phyloP scores from a whole-genome alignment of 140 eudicot species.

The Stevia rebaudiana region DNA sequence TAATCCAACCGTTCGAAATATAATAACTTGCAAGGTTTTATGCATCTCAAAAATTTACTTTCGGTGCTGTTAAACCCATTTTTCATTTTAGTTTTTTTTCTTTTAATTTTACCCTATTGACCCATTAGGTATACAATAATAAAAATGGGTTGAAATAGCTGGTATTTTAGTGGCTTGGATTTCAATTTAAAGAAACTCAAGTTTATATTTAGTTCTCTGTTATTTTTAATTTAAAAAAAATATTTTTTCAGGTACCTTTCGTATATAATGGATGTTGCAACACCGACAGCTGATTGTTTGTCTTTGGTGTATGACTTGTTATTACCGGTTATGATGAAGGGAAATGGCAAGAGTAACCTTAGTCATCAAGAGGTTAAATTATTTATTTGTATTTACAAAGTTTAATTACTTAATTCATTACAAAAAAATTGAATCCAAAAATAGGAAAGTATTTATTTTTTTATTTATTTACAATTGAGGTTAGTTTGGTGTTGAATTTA shows the following conservation, averaged over 20 bases:
- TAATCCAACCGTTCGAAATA: not conserved
- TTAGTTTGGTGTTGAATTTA: not conserved
- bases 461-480: not conserved
- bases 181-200: not conserved
- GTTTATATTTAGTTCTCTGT: not conserved
- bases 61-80: not conserved
- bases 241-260: constrained; percentile 60
- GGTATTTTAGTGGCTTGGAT: not conserved
- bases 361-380: constrained; percentile 80
- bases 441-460: not conserved
- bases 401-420: not conserved
- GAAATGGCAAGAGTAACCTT: constrained; percentile 46
- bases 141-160: not conserved
- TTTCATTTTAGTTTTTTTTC: not conserved
- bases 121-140: not conserved
- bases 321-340: constrained; percentile 63
- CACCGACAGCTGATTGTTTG: constrained; percentile 83
- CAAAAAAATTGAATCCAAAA: constrained; percentile 24
- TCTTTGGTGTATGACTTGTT: constrained; percentile 60
- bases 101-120: not conserved
- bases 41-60: not conserved
- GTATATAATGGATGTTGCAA: constrained; percentile 87
- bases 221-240: not conserved
- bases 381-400: not conserved
- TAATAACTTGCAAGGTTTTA: not conserved